Evolutionary conservation across 495 filamentous ascomycete species (phyloP), one percentile per base, ranked within the genome.

Genomic region (Chaetomidium leptoderma): DNA sequence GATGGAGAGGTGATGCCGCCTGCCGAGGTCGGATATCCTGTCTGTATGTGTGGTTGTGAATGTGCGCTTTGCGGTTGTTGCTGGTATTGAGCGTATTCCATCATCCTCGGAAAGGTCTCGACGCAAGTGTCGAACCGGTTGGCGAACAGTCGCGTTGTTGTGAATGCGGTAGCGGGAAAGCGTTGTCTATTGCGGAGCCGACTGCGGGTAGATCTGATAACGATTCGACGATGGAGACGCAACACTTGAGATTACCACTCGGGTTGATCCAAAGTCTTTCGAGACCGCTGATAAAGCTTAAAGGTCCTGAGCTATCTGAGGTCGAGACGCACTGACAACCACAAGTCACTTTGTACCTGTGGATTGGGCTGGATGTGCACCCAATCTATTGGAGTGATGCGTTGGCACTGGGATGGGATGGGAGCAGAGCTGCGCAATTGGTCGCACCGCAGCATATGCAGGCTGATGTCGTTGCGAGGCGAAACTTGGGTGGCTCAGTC

Each of bases 81-180:
- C 66, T 80, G 82, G 66, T 86, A 85, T 81, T 80, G 79, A 65
- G 82, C 81, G 82, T 86, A 86, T 72, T 86, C 83, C 81, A 85
- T 86, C 78, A 84, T 83, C 69, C 70, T 82, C 58, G 51, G 57
- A 53, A 32, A 59, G 23, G 48, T 60, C 6, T 49, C 52, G 66
- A 64, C 62, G 45, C n/a, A 59, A 27, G 47, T 51, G 49, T 43
- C 62, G 62, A 63, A 48, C 46, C 32, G 39, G 57, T 45, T 62
- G 43, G 62, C 54, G 63, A 51, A 53, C 37, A 59, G 53, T 50
- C 49, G 60, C 59, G 57, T 39, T 62, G 42, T 14, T 46, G 29
- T 27, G 32, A 42, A 58, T 59, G 42, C 33, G 23, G 36, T 16
- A 24, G 56, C 27, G 24, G 21, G 29, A 26, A 24, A 30, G 11